phyloP scores from a whole-genome alignment of 495 filamentous ascomycete genomes.

The Neurospora hispaniola region DNA sequence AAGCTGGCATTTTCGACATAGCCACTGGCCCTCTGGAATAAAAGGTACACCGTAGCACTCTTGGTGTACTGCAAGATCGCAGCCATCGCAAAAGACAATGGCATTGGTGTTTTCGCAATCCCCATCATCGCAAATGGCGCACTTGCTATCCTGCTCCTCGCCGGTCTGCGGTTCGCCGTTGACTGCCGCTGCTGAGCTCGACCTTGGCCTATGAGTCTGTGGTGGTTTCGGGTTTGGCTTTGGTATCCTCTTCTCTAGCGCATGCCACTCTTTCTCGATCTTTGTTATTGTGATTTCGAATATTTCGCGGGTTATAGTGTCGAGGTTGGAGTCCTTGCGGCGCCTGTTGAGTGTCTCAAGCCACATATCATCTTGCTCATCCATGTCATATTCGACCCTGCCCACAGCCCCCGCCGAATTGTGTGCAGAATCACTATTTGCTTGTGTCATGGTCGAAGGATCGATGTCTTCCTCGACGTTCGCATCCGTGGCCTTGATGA shows the following conservation, averaged over 20 bases:
- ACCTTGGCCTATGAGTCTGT: conserved; percentile 79
- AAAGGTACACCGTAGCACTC: conserved; percentile 99
- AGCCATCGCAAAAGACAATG: conserved; percentile 98
- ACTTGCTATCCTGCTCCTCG: conserved; percentile 95
- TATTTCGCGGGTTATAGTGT: conserved; percentile 78
- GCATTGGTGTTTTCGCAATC: conserved; percentile 99
- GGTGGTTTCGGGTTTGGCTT: conserved; percentile 93
- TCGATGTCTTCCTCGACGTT: conserved; percentile 80
- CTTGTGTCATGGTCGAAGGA: conserved; percentile 42
- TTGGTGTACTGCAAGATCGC: conserved; percentile 94
- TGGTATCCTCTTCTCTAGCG: conserved; percentile 88
- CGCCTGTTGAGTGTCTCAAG: conserved; percentile 71
- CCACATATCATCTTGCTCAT: conserved; percentile 98
- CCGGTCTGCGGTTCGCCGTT: conserved; percentile 81
- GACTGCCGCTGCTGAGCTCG: conserved; percentile 83
- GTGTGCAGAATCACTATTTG: conserved; percentile 47
- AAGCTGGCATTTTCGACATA: conserved; percentile 93
- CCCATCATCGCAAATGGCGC: conserved; percentile 94
- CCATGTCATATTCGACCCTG: conserved; percentile 97
- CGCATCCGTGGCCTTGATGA: conserved; percentile 67
- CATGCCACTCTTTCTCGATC: conserved; percentile 98
- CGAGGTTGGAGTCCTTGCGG: conserved; percentile 58
- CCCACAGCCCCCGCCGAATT: conserved; percentile 41
- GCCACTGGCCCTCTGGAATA: conserved; percentile 97
- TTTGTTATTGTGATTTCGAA: conserved; percentile 98